These are phyloP conservation scores for Rhodosporidiobolus sp. DNA, from an alignment of 768 basidiomycete genomes.

Conservation along the genomic window DNA sequence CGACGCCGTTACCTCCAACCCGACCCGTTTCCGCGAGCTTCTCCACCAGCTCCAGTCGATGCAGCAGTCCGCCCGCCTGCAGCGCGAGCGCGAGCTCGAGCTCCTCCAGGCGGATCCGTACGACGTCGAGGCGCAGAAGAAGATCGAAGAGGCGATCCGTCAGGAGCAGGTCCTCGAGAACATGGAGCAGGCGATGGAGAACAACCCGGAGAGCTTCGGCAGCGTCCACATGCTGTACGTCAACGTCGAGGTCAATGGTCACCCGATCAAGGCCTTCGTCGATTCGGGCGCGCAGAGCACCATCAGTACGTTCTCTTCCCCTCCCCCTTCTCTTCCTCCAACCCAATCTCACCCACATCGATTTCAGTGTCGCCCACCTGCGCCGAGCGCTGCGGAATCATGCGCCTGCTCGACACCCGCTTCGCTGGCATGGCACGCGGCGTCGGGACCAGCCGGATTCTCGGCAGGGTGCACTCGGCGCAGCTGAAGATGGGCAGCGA, in stretches of 20 bases:
- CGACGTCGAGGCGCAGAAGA: conserved; percentile 83
- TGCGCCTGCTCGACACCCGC: conserved; percentile 84
- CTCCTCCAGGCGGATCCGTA: conserved; percentile 81
- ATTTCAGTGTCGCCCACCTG: conserved; percentile 26
- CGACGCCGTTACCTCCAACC: conserved; percentile 64
- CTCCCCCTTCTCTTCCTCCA: not conserved
- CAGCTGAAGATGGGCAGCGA: conserved; percentile 78
- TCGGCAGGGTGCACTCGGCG: conserved; percentile 89
- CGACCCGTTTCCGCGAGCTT: conserved; percentile 70
- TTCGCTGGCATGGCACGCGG: conserved; percentile 87
- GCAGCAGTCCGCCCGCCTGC: conserved; percentile 53
- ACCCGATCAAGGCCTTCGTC: conserved; percentile 90
- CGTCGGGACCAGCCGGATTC: conserved; percentile 89
- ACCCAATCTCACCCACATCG: not conserved
- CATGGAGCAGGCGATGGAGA: conserved; percentile 84
- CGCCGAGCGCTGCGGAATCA: conserved; percentile 59
- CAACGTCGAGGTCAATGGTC: conserved; percentile 84
- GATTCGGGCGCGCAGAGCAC: conserved; percentile 97
- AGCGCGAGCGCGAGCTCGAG: conserved; percentile 56
- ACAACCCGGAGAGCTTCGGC: conserved; percentile 61
- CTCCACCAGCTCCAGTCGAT: conserved; percentile 52
- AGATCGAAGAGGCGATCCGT: conserved; percentile 88
- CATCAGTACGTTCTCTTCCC: conserved; percentile 68
- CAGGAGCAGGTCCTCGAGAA: conserved; percentile 89
- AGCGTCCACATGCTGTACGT: conserved; percentile 96